Evolutionary conservation across 768 basidiomycete species (phyloP), one percentile per base, ranked within the genome.

Genomic region (Jaapia argillacea): DNA sequence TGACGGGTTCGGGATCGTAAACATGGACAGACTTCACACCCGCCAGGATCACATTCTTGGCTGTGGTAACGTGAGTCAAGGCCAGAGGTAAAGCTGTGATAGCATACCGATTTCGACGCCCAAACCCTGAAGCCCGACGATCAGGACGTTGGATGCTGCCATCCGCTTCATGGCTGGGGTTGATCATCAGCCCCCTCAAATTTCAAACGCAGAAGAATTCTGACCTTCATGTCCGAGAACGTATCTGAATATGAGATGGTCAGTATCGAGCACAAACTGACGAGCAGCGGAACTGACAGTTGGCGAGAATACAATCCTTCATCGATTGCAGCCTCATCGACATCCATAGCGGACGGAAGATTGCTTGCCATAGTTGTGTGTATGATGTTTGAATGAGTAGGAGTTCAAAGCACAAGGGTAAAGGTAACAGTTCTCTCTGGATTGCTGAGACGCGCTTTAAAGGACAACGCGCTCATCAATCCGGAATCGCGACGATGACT

Each of bases 1-100:
- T 74, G 7, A 92, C 88, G 7, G 77, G 85, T 51, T 91, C 85
- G 6, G 93, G 93, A 63, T 99, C 96, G 58, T 79, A 97, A 44
- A 98, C 74, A 4, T 93, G 93, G 24, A 98, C 94, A 4, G 89
- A 91, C 66, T 96, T 98, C 41, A 99, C 96, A 45, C 96, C 96
- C 40, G 96, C 96, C 43, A 99, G 72, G 44, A 79, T 83, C 44
- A 97, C 72, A 59, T 99, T 90, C 72, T 99, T 99, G 48, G 96
- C 94, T 91, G 52, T 4, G 51, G 27, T 18, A 41, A 3, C 7
- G 14, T n/a, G n/a, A n/a, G 51, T 46, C 24, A n/a, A n/a, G n/a
- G n/a, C n/a, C n/a, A n/a, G n/a, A n/a, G n/a, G n/a, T n/a, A n/a
- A n/a, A n/a, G n/a, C n/a, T n/a, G n/a, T n/a, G n/a, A n/a, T n/a